Conservation (phyloP, 2,329 filamentous ascomycete genomes). For the Phaeoacremonium minimum region DNA sequence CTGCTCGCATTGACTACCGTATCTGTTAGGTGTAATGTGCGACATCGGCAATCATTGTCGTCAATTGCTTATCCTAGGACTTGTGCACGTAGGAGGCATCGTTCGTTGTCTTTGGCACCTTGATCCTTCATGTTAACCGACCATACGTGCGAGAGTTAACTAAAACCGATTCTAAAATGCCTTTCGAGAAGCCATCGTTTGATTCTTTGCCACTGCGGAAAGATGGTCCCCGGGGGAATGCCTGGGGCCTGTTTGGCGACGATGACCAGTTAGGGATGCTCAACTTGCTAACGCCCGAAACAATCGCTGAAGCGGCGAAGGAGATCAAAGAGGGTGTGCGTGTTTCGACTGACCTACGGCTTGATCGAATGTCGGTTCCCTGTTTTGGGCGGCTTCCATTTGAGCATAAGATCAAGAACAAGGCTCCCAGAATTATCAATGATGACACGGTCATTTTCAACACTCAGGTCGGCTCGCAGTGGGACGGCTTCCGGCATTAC, state of each 20-base stretch:
- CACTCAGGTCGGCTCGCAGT: slow-evolving; percentile 42
- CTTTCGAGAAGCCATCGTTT: too few species aligned
- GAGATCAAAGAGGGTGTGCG: slow-evolving; percentile 44
- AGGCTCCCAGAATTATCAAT: too few species aligned
- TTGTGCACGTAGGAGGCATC: too few species aligned
- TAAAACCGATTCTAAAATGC: too few species aligned
- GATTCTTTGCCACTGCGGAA: slow-evolving; percentile 13
- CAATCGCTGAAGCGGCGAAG: slow-evolving; percentile 32
- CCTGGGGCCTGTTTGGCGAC: slow-evolving; percentile 48
- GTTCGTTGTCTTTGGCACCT: too few species aligned
- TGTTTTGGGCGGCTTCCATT: slow-evolving; percentile 10
- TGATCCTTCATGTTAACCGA: too few species aligned
- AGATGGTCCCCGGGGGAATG: slow-evolving; percentile 14
- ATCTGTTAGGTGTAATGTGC: too few species aligned
- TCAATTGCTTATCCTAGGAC: too few species aligned
- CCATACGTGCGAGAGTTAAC: too few species aligned
- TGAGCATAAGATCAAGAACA: slow-evolving; percentile 6
- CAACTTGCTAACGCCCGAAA: slow-evolving; percentile 44
- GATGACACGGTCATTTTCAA: slow-evolving; percentile 40
- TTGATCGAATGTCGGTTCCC: slow-evolving; percentile 1
- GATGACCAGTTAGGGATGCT: slow-evolving; percentile 46
- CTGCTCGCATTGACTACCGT: too few species aligned
- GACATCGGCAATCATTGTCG: too few species aligned
- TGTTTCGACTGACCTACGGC: slow-evolving; percentile 44
- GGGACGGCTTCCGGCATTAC: slow-evolving; percentile 43